Percentiles rank a stretch among this genome's conserved stretches.
Conservation (phyloP, 208 protist genomes). For the Leishmania amazonensis region DNA sequence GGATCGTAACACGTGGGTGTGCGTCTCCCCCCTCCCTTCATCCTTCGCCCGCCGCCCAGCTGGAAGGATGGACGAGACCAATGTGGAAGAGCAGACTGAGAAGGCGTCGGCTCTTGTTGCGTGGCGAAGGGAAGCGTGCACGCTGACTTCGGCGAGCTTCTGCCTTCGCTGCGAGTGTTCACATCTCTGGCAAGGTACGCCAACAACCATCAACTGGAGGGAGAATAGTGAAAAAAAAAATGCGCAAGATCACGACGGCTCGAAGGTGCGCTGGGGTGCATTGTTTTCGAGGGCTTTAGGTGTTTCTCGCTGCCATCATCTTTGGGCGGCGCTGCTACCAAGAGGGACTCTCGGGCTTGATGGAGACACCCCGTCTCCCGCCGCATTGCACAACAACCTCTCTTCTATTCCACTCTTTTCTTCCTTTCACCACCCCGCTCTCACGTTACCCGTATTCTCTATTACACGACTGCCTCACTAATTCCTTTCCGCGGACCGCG, state of each 20-base stretch:
- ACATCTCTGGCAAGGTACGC: not conserved
- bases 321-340: not conserved
- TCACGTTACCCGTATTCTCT: not conserved
- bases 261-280: not conserved
- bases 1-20: not conserved
- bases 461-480: not conserved
- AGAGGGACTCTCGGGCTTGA: not conserved
- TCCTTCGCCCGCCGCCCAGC: not conserved
- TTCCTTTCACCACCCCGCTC: not conserved
- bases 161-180: not conserved
- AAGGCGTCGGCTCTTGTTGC: not conserved
- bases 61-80: not conserved
- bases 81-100: not conserved
- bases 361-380: not conserved
- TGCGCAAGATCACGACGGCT: not conserved
- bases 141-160: not conserved
- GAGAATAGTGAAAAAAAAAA: not conserved
- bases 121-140: not conserved
- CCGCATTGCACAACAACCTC: not conserved
- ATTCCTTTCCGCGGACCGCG: not conserved
- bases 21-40: not conserved
- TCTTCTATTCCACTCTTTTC: not conserved
- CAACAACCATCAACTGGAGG: not conserved
- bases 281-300: not conserved
- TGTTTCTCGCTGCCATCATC: not conserved